A percentile compares a stretch with the other conserved stretches of the same genome.
These are phyloP conservation scores for Cladophialophora carrionii DNA, from an alignment of 2,329 filamentous ascomycete genomes.

Conservation along the genomic window DNA sequence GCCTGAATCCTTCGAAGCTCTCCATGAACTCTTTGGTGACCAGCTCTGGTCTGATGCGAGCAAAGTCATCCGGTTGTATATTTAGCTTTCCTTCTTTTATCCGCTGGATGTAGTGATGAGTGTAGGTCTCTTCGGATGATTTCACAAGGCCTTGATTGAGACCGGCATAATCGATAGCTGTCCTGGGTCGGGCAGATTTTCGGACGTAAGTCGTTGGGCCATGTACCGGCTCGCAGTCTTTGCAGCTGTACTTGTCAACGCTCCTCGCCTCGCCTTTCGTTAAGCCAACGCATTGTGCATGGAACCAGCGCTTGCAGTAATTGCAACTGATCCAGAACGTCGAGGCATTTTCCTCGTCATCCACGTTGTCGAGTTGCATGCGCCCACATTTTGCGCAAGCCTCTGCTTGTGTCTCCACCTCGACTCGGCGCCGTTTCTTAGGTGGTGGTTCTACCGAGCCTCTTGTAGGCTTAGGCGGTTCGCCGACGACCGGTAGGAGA, in stretches of 20 bases:
- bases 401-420: slow-evolving; percentile 31
- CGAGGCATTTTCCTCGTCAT: slow-evolving; percentile 55
- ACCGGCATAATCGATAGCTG: slow-evolving; percentile 69
- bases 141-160: slow-evolving; percentile 68
- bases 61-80: slow-evolving; percentile 65
- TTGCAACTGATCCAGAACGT: slow-evolving; percentile 67
- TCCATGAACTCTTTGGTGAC: slow-evolving; percentile 67
- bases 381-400: slow-evolving; percentile 61
- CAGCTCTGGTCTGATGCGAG: slow-evolving; percentile 65
- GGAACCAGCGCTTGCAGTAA: slow-evolving; percentile 70
- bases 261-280: slow-evolving; percentile 66
- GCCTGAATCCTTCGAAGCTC: slow-evolving; percentile 64
- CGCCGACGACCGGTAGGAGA: slow-evolving; percentile 5
- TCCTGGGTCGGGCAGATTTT: slow-evolving; percentile 67
- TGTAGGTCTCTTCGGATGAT: slow-evolving; percentile 64
- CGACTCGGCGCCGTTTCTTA: slow-evolving; percentile 29
- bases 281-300: slow-evolving; percentile 69
- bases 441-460: slow-evolving; percentile 11
- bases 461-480: slow-evolving; percentile 8
- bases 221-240: slow-evolving; percentile 60
- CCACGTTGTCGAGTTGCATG: slow-evolving; percentile 52
- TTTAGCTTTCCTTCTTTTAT: slow-evolving; percentile 67
- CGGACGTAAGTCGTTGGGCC: slow-evolving; percentile 69
- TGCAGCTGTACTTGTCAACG: slow-evolving; percentile 70
- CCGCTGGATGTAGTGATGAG: slow-evolving; percentile 69